Percentiles rank a stretch among this genome's conserved stretches.
These are phyloP conservation scores for Linderina pennispora DNA, from an alignment of 192 early-diverging fungal species.

Conservation along the genomic window DNA sequence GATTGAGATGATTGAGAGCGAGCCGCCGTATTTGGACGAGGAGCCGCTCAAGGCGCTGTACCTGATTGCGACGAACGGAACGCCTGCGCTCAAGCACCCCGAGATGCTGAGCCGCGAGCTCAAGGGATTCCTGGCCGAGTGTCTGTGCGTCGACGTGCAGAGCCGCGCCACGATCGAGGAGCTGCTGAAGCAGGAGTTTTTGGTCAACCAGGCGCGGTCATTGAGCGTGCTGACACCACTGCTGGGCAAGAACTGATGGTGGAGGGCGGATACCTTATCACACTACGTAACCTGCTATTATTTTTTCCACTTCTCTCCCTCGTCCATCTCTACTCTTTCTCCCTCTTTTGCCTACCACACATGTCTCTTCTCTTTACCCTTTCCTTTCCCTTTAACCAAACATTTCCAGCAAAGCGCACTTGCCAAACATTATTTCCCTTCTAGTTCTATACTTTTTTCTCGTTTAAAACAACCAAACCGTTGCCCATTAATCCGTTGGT, in stretches of 20 bases:
- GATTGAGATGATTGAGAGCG: conserved; percentile 96
- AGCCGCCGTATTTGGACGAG: conserved; percentile 94
- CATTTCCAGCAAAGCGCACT: not conserved
- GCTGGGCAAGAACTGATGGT: conserved; percentile 14
- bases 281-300: no score
- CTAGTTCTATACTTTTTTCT: no score
- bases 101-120: conserved; percentile 72
- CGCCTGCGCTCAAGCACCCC: conserved; percentile 84
- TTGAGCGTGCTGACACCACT: conserved; percentile 25
- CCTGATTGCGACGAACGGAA: conserved; percentile 94
- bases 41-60: conserved; percentile 94
- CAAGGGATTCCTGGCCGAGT: conserved; percentile 81
- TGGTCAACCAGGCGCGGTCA: conserved; percentile 38
- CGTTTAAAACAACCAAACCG: no score
- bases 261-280: not conserved
- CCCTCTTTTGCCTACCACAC: not conserved
- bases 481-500: no score
- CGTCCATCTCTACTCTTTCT: not conserved
- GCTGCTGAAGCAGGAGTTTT: conserved; percentile 66
- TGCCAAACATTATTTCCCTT: no score
- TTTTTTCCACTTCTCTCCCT: conserved; percentile 1
- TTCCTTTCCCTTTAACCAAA: not conserved
- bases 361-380: not conserved
- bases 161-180: conserved; percentile 73
- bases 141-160: conserved; percentile 81